These are phyloP conservation scores for Hexamita inflata DNA, from an alignment of 208 protist genomes.

Conservation along the genomic window DNA sequence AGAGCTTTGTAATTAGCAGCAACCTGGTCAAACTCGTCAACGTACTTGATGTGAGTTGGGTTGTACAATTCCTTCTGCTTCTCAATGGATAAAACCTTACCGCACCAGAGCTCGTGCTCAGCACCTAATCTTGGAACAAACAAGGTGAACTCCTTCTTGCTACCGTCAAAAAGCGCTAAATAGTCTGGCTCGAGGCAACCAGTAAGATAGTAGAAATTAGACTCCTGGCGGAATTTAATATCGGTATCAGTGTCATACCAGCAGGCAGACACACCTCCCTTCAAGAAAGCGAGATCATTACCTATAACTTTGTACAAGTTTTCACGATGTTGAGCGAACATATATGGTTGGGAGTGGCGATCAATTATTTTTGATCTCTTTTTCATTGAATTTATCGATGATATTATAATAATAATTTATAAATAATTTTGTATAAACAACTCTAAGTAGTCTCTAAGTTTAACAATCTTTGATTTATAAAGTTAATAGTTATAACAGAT, in stretches of 20 bases:
- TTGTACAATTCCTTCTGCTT: background rate
- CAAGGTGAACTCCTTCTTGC: background rate
- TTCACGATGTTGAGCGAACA: background rate
- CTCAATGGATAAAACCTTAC: background rate
- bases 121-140: conserved; percentile 9
- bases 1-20: background rate
- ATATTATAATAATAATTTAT: too few species aligned
- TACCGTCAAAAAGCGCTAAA: conserved; percentile 2
- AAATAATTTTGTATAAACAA: too few species aligned
- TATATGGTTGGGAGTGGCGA: too few species aligned
- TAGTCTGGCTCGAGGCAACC: conserved; percentile 24
- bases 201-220: conserved; percentile 32
- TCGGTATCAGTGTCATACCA: conserved; percentile 30
- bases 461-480: too few species aligned
- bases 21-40: background rate
- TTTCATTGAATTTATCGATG: too few species aligned
- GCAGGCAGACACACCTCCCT: background rate
- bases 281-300: background rate
- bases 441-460: too few species aligned
- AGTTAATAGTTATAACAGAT: too few species aligned
- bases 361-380: too few species aligned
- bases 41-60: background rate
- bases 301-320: background rate
- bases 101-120: conserved; percentile 12
- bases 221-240: conserved; percentile 22